Evolutionary conservation across 1,284 basidiomycete species (phyloP).

Genomic region (Porphyrellus sp.): DNA sequence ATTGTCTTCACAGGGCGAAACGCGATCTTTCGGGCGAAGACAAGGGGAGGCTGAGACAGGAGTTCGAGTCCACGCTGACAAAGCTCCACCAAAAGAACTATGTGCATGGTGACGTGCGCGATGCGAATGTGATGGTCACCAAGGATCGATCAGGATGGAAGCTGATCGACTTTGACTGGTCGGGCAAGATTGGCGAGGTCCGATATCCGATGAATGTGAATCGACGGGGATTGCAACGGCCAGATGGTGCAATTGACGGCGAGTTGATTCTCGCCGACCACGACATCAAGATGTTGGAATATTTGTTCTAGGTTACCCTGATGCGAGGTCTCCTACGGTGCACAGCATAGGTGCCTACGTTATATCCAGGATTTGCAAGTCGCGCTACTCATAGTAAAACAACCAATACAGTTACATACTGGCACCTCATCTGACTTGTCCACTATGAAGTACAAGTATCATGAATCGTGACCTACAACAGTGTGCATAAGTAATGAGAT

Average conservation of each 20-base stretch:
- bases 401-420: too few relatives aligned
- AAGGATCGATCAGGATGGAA: background rate
- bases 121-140: background rate
- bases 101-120: background rate
- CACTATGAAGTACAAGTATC: too few relatives aligned
- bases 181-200: background rate
- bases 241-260: background rate
- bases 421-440: too few relatives aligned
- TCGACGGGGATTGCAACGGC: background rate
- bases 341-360: too few relatives aligned
- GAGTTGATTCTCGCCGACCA: background rate
- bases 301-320: constrained; percentile 24
- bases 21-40: background rate
- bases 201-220: background rate
- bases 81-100: background rate
- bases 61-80: background rate
- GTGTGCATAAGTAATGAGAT: too few relatives aligned
- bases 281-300: background rate
- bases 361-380: too few relatives aligned
- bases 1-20: too few relatives aligned
- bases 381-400: too few relatives aligned
- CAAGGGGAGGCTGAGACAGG: too few relatives aligned
- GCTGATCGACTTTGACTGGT: background rate
- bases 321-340: too few relatives aligned
- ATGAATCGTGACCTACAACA: too few relatives aligned